phyloP scores from a whole-genome alignment of 73 alveolate genomes.

The Paramecium pentaurelia region DNA sequence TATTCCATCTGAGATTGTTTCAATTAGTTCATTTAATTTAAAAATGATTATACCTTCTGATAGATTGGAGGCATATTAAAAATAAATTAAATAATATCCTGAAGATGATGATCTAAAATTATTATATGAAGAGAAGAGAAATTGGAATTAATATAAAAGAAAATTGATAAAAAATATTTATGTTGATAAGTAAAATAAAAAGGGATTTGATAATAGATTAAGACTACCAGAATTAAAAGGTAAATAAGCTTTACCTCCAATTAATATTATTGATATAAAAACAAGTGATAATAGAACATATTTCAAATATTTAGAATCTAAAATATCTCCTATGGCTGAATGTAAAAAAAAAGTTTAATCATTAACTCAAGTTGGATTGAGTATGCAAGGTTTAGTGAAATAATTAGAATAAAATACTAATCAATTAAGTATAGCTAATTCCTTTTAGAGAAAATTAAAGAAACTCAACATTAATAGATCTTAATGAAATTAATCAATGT shows the following conservation, averaged over 20 bases:
- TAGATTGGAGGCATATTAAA: conserved; percentile 26
- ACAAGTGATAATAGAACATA: conserved; percentile 55
- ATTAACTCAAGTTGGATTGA: not conserved
- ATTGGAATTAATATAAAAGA: conserved; percentile 44
- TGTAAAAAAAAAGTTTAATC: conserved; percentile 12
- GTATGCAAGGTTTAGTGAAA: not conserved
- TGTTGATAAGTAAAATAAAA: conserved; percentile 55
- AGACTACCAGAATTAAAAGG: conserved; percentile 45
- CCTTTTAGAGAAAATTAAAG: conserved; percentile 33
- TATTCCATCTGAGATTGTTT: conserved; percentile 53
- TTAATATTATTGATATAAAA: conserved; percentile 60
- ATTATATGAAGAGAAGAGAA: conserved; percentile 44
- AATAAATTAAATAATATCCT: conserved; percentile 52
- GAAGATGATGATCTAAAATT: conserved; percentile 37
- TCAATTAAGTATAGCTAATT: not conserved
- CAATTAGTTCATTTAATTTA: conserved; percentile 47
- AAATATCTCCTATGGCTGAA: conserved; percentile 43
- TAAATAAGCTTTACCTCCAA: conserved; percentile 19
- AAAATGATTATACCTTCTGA: conserved; percentile 52
- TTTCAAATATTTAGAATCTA: conserved; percentile 48
- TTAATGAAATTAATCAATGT: conserved; percentile 23
- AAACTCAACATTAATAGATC: conserved; percentile 23
- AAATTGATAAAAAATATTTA: conserved; percentile 1
- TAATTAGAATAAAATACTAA: not conserved
- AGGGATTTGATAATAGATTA: conserved; percentile 50